Percentiles rank a stretch among this genome's conserved stretches.
Conservation (phyloP, 2,329 filamentous ascomycete genomes). For the Pyricularia sp. region DNA sequence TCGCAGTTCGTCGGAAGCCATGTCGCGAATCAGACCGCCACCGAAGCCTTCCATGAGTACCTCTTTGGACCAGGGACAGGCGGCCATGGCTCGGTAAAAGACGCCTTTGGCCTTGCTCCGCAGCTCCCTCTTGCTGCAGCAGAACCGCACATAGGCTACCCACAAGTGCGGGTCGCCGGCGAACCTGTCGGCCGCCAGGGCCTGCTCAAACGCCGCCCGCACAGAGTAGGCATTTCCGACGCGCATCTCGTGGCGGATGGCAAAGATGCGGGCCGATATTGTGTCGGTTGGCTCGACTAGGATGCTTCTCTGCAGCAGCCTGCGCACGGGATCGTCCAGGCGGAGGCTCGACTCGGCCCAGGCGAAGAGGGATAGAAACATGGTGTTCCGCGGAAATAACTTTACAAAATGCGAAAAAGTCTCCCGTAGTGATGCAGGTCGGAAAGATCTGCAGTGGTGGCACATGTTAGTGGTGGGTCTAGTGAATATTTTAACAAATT, state of each 20-base stretch:
- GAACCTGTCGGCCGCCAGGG: conserved; percentile 25
- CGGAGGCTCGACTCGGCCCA: conserved; percentile 55
- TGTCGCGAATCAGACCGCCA: conserved; percentile 13
- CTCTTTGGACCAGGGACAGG: conserved; percentile 36
- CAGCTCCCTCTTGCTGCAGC: conserved; percentile 18
- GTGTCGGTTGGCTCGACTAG: conserved; percentile 26
- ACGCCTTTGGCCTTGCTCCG: conserved; percentile 30
- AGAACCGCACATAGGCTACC: conserved; percentile 37
- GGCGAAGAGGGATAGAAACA: conserved; percentile 60
- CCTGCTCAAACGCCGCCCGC: conserved; percentile 38
- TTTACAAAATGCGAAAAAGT: conserved; percentile 47
- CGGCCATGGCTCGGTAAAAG: conserved; percentile 31
- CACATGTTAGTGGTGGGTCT: not conserved
- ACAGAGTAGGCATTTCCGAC: conserved; percentile 36
- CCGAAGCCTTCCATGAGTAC: conserved; percentile 38
- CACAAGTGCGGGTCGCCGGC: conserved; percentile 31
- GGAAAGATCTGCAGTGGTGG: conserved; percentile 40
- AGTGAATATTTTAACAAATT: not conserved
- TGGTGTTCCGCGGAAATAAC: conserved; percentile 61
- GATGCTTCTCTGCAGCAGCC: conserved; percentile 43
- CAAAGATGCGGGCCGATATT: conserved; percentile 32
- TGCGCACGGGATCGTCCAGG: conserved; percentile 65
- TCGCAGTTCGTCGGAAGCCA: conserved; percentile 35
- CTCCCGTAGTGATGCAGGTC: conserved; percentile 50
- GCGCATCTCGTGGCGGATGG: conserved; percentile 35